Base-by-base conservation (phyloP, 2,329 filamentous ascomycete genomes). In the Fusarium brachygibbosum region DNA sequence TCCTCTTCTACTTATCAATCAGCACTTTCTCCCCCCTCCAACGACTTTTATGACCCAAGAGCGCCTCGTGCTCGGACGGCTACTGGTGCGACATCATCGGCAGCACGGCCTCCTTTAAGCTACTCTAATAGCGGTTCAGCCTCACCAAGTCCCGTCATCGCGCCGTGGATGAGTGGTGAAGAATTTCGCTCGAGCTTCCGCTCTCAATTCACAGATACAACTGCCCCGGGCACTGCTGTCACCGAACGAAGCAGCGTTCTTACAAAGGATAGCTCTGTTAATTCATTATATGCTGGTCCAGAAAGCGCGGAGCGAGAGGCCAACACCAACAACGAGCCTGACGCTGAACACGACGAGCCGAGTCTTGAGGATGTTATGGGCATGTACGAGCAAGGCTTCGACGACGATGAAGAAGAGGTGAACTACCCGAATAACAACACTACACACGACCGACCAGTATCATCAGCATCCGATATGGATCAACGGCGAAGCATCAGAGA, bases 191-290 rank as follows among this genome's bases (percentile, higher is more conserved):
- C 84, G 1, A 88, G 86, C 77, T 86, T 84, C 72, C 84, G 86
- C 57, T 88, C 87, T 16, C 86, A 88, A 65, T 77, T 85, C 52
- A 86, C 86, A 19, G 77, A 82, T 35, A 88, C 86, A 5, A 86
- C 86, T 7, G 81, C 82, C 28, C 85, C 85, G 32, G 94, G 91
- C 25, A 87, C 85, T 4, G 71, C 79, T 7, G 88, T 90, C n/a
- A 97, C 93, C 2, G 93, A 95, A 76, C 87, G 93, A 65, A 97
- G 93, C 78, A 97, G 94, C 75, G 85, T 96, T 50, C 78, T 91
- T 68, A 96, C 93, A 5, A 93, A 92, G 72, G 88, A 89, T 63
- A 97, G 92, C 82, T 94, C 92, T 3, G 85, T 90, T 54, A 91
- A 81, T 81, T 96, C 83, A 66, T 85, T 85, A 79, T 83, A 83